Evolutionary conservation across 2,329 filamentous ascomycete genomes (phyloP).

Genomic region (Colletotrichum cuscutae): DNA sequence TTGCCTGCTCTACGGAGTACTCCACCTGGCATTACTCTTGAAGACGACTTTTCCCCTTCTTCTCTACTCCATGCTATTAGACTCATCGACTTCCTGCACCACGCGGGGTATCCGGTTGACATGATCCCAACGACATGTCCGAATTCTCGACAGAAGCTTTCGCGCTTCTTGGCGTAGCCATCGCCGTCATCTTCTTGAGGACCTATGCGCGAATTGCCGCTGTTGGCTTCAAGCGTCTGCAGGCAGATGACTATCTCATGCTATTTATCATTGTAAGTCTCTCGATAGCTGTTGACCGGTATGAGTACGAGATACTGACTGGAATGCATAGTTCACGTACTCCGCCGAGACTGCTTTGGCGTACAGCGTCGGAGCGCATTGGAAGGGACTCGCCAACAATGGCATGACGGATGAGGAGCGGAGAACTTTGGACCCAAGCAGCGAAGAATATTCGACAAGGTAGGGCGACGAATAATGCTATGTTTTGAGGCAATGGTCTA

Average conservation of each 20-base stretch:
- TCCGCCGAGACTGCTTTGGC: conserved; percentile 41
- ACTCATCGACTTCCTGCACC: neutral
- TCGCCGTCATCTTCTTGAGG: conserved; percentile 61
- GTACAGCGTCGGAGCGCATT: conserved; percentile 50
- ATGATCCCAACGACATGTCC: conserved; percentile 23
- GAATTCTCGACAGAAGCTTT: conserved; percentile 46
- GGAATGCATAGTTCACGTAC: conserved; percentile 10
- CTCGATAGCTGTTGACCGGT: conserved; percentile 13
- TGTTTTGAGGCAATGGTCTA: neutral
- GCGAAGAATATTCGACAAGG: conserved; percentile 56
- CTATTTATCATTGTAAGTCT: conserved; percentile 36
- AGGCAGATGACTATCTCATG: conserved; percentile 64
- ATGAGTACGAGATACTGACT: neutral
- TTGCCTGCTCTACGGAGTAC: neutral
- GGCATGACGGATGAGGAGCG: conserved; percentile 64
- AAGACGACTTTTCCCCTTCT: neutral
- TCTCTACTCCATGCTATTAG: neutral
- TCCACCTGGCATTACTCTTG: neutral
- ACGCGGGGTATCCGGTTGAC: neutral
- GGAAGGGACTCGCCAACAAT: conserved; percentile 64
- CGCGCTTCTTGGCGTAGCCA: conserved; percentile 60
- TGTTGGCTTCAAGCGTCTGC: conserved; percentile 61
- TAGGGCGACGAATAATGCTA: conserved; percentile 8
- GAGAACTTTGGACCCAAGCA: conserved; percentile 51
- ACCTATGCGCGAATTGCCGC: conserved; percentile 58